Percentiles rank a stretch among this genome's conserved stretches.
phyloP scores from a whole-genome alignment of 345 rosid genomes.

The Balakata baccata region DNA sequence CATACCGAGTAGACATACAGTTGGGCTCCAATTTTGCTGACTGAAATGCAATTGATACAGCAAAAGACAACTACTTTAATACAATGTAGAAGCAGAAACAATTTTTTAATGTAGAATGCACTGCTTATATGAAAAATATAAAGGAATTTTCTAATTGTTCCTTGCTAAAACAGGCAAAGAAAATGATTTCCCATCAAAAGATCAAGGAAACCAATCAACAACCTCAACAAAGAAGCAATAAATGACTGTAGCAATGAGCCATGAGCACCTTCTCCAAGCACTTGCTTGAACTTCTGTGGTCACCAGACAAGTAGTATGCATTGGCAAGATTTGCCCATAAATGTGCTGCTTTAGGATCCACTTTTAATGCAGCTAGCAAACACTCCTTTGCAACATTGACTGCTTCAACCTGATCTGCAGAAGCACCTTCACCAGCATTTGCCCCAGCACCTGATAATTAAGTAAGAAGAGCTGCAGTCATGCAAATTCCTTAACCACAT shows the following conservation, averaged over 20 bases:
- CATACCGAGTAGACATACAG: conserved; percentile 91
- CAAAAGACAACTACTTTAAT: conserved; percentile 3
- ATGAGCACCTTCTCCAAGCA: conserved; percentile 99
- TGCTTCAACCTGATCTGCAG: conserved; percentile 51
- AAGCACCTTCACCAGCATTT: conserved; percentile 58
- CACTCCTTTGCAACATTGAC: conserved; percentile 81
- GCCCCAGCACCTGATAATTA: conserved; percentile 78
- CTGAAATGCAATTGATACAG: conserved; percentile 37
- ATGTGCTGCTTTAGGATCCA: conserved; percentile 87
- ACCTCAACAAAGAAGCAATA: conserved; percentile 52
- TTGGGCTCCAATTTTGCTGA: conserved; percentile 90
- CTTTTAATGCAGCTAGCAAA: conserved; percentile 61
- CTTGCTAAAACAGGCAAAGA: background rate
- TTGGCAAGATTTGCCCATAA: conserved; percentile 75
- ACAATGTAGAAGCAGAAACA: background rate
- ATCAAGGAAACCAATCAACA: conserved; percentile 47
- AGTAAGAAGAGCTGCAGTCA: background rate
- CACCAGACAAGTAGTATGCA: conserved; percentile 69
- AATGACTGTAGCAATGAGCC: conserved; percentile 43
- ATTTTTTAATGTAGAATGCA: conserved; percentile 1
- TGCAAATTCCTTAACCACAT: conserved; percentile 14
- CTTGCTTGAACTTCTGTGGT: conserved; percentile 80
- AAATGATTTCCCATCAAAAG: conserved; percentile 20
- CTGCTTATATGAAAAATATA: background rate
- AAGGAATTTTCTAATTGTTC: conserved; percentile 7